Evolutionary conservation across 208 protist species (phyloP).

Genomic region (Acanthamoeba divionensis): DNA sequence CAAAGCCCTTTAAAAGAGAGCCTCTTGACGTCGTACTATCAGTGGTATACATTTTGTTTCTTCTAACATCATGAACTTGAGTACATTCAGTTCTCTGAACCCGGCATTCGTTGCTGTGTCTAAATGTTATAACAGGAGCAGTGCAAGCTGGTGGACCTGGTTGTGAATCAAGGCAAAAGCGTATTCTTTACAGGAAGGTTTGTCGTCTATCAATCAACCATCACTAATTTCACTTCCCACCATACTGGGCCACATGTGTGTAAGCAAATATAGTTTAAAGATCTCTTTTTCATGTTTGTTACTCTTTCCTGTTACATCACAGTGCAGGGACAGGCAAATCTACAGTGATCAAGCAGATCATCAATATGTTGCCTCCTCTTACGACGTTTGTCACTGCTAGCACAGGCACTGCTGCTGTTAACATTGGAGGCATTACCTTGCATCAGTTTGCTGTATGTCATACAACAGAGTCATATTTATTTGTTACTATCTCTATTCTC

Average conservation of each 20-base stretch:
- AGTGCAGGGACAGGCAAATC: conserved; percentile 76
- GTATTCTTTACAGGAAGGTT: conserved; percentile 72
- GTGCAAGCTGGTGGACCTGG: conserved; percentile 5
- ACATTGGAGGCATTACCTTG: conserved; percentile 60
- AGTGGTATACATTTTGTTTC: too few relatives aligned
- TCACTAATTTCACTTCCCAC: too few relatives aligned
- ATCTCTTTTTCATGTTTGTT: not conserved
- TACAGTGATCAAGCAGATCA: conserved; percentile 64
- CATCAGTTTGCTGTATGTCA: conserved; percentile 5
- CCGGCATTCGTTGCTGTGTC: too few relatives aligned
- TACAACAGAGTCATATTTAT: not conserved
- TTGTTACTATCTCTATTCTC: not conserved
- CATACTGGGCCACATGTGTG: not conserved
- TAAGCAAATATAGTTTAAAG: not conserved
- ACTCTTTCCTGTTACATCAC: not conserved
- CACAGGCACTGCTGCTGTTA: conserved; percentile 71
- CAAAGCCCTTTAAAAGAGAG: too few relatives aligned
- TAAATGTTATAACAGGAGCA: conserved; percentile 48
- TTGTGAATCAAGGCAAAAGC: conserved; percentile 34
- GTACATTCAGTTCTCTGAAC: too few relatives aligned
- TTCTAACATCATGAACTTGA: too few relatives aligned
- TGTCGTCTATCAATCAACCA: too few relatives aligned
- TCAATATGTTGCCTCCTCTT: conserved; percentile 23
- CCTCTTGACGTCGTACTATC: too few relatives aligned
- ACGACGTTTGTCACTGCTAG: conserved; percentile 62